phyloP scores from a whole-genome alignment of 805 yeast species.

The Kazachstania viticola region DNA sequence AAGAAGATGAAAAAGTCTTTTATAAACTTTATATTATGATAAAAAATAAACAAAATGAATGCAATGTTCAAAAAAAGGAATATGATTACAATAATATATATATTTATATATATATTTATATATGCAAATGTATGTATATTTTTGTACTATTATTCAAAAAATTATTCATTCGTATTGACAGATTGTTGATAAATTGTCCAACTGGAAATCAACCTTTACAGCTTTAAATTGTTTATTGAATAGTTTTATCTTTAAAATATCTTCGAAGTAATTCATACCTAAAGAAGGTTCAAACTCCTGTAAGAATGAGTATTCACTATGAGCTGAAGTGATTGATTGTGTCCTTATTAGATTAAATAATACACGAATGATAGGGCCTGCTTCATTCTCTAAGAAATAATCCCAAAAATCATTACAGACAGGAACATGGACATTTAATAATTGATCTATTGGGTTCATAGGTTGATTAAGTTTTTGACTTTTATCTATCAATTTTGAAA shows the following conservation, averaged over 20 bases:
- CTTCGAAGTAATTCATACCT: conserved; percentile 9
- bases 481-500: conserved; percentile 2
- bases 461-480: too few species aligned
- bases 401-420: conserved; percentile 15
- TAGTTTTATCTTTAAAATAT: conserved; percentile 9
- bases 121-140: too few species aligned
- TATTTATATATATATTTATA: too few species aligned
- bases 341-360: conserved; percentile 8
- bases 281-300: conserved; percentile 7
- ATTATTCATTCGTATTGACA: conserved; percentile 6
- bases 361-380: conserved; percentile 6
- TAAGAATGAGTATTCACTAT: conserved; percentile 8
- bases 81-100: too few species aligned
- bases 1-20: too few species aligned
- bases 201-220: conserved; percentile 13
- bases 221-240: conserved; percentile 12
- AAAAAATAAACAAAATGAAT: too few species aligned
- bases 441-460: conserved; percentile 9
- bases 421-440: conserved; percentile 12
- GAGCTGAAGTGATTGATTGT: conserved; percentile 7
- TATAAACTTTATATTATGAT: too few species aligned
- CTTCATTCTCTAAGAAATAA: conserved; percentile 7
- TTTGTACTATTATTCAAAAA: too few species aligned
- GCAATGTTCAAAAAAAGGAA: too few species aligned
- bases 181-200: conserved; percentile 12